Evolutionary conservation across 1,284 basidiomycete species (phyloP).

Genomic region (Wolfiporia cocos): DNA sequence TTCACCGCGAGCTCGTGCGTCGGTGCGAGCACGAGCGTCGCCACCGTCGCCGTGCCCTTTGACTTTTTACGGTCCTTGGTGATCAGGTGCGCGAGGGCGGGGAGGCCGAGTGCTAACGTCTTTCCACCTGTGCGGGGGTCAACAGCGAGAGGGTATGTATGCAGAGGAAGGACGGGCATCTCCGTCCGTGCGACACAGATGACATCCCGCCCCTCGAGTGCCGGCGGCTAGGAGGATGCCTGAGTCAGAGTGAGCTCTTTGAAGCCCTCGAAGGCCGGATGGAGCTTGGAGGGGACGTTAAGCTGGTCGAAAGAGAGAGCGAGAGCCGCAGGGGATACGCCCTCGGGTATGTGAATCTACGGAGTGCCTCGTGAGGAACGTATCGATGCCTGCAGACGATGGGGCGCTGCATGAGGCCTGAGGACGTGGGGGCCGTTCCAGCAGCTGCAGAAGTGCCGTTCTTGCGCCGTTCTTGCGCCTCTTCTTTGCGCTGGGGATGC

Average conservation of each 20-base stretch:
- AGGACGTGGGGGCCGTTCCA: too few species aligned
- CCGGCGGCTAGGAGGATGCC: slow-evolving; percentile 91
- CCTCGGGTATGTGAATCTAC: slow-evolving; percentile 59
- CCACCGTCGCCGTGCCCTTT: slow-evolving; percentile 40
- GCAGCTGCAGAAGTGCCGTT: too few species aligned
- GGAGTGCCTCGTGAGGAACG: slow-evolving; percentile 67
- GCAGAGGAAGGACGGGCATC: slow-evolving; percentile 38
- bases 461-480: slow-evolving; percentile 18
- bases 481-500: slow-evolving; percentile 18
- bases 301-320: slow-evolving; percentile 76
- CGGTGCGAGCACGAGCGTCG: slow-evolving; percentile 86
- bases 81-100: slow-evolving; percentile 66
- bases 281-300: slow-evolving; percentile 59
- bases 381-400: slow-evolving; percentile 38
- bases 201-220: slow-evolving; percentile 80
- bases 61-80: slow-evolving; percentile 29
- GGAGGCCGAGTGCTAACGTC: slow-evolving; percentile 94
- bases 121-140: slow-evolving; percentile 64
- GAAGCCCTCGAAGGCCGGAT: slow-evolving; percentile 65
- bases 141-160: slow-evolving; percentile 3
- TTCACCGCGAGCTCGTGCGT: slow-evolving; percentile 95
- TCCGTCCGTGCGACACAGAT: slow-evolving; percentile 98
- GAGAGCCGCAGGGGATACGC: slow-evolving; percentile 49
- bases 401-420: neutral
- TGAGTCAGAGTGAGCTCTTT: slow-evolving; percentile 93